phyloP scores from a whole-genome alignment of 2,329 filamentous ascomycete genomes.

The Endoconidiophora laricicola region DNA sequence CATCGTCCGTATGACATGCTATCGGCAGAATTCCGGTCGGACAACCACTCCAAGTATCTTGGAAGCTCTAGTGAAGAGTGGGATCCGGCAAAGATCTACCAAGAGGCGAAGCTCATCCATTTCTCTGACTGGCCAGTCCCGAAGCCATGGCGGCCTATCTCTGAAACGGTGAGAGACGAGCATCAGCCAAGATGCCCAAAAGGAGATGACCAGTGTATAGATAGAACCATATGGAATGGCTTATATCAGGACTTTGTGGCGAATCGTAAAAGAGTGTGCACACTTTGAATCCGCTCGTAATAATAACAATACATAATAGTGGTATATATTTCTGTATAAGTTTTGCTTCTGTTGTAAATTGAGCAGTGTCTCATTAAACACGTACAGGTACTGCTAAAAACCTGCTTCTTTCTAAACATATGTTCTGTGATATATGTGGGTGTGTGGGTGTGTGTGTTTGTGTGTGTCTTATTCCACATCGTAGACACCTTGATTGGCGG shows the following conservation, averaged over 20 bases:
- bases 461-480: neutral
- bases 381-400: too few species aligned
- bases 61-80: constrained; percentile 29
- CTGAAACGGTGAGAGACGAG: constrained; percentile 4
- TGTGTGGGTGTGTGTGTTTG: too few species aligned
- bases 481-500: neutral
- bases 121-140: constrained; percentile 23
- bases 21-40: constrained; percentile 40
- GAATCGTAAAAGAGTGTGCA: too few species aligned
- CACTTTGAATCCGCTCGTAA: too few species aligned
- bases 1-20: constrained; percentile 46
- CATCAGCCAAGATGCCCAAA: constrained; percentile 19
- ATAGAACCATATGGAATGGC: constrained; percentile 15
- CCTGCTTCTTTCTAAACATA: too few species aligned
- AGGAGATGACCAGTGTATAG: constrained; percentile 28
- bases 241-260: constrained; percentile 34
- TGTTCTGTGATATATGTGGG: too few species aligned
- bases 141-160: constrained; percentile 31
- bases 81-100: constrained; percentile 34
- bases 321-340: too few species aligned
- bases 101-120: constrained; percentile 43
- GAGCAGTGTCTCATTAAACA: too few species aligned
- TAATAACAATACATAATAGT: too few species aligned
- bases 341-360: too few species aligned
- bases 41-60: constrained; percentile 29